phyloP scores from a whole-genome alignment of 768 basidiomycete species.

The Lentinula lateritia region DNA sequence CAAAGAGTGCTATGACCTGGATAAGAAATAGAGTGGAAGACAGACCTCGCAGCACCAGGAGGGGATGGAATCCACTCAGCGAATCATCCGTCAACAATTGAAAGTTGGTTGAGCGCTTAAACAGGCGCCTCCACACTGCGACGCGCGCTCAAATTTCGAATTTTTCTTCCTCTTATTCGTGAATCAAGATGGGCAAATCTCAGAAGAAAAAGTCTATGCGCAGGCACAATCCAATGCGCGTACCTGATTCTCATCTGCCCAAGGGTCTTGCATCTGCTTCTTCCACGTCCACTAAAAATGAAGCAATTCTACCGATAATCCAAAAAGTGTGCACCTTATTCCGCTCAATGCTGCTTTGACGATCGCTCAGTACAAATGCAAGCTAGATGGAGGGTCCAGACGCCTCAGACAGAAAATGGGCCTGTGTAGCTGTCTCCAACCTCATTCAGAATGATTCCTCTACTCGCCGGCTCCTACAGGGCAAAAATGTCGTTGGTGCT shows the following conservation, averaged over 20 bases:
- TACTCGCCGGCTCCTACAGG: conserved; percentile 83
- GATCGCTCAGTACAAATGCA: conserved; percentile 1
- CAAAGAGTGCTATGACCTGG: too few species aligned
- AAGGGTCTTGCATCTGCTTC: conserved; percentile 74
- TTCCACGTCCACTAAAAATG: conserved; percentile 67
- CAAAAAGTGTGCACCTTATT: conserved; percentile 59
- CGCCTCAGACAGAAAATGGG: conserved; percentile 84
- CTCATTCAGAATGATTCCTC: conserved; percentile 94
- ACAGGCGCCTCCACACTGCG: too few species aligned
- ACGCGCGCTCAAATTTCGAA: not conserved
- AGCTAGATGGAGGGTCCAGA: conserved; percentile 72
- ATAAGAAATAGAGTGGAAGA: too few species aligned
- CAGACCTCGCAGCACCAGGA: too few species aligned
- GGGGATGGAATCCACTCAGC: too few species aligned
- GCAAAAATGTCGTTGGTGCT: conserved; percentile 84
- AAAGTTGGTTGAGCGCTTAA: not conserved
- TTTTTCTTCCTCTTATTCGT: not conserved
- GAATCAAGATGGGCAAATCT: conserved; percentile 77
- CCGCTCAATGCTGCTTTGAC: conserved; percentile 2
- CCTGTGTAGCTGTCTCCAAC: conserved; percentile 93
- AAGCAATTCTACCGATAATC: conserved; percentile 81
- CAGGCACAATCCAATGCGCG: conserved; percentile 89
- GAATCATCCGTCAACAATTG: too few species aligned
- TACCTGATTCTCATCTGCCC: conserved; percentile 88
- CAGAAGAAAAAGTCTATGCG: conserved; percentile 84